Conservation (phyloP, 2,329 filamentous ascomycete genomes). For the Leptographium wingfieldii region DNA sequence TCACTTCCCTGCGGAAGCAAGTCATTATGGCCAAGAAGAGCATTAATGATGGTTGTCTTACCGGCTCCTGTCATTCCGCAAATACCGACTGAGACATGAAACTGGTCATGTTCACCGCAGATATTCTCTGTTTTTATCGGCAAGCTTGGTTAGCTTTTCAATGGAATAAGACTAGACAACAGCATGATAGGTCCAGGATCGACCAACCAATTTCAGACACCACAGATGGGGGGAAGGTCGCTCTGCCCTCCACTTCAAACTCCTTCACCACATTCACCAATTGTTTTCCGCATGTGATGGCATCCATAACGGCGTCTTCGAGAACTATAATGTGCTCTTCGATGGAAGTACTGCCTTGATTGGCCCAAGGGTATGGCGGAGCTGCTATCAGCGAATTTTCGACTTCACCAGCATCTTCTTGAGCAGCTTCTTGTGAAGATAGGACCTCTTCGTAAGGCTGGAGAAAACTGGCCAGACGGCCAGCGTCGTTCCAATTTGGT, state of each 20-base stretch:
- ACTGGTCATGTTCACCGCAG: neutral
- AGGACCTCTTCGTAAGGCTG: neutral
- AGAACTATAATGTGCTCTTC: neutral
- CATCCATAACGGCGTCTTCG: constrained; percentile 2
- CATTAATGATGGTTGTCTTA: constrained; percentile 8
- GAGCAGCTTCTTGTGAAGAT: neutral
- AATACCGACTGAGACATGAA: constrained; percentile 4
- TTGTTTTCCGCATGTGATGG: neutral
- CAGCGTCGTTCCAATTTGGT: neutral
- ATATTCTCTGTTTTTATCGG: neutral
- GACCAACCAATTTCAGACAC: neutral
- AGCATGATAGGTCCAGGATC: neutral
- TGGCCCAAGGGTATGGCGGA: neutral
- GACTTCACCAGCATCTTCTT: neutral
- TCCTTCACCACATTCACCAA: neutral
- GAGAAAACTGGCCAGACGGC: neutral
- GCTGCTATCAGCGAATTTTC: neutral
- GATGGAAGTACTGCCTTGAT: neutral
- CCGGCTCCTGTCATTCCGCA: constrained; percentile 6
- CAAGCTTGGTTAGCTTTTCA: neutral
- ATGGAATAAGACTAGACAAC: neutral
- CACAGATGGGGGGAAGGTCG: neutral
- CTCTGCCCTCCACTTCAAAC: neutral
- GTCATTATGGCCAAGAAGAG: constrained; percentile 5
- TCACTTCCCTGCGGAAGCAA: constrained; percentile 7